These are phyloP conservation scores for Ilyonectria destructans DNA, from an alignment of 2,329 filamentous ascomycete species.

Conservation along the genomic window DNA sequence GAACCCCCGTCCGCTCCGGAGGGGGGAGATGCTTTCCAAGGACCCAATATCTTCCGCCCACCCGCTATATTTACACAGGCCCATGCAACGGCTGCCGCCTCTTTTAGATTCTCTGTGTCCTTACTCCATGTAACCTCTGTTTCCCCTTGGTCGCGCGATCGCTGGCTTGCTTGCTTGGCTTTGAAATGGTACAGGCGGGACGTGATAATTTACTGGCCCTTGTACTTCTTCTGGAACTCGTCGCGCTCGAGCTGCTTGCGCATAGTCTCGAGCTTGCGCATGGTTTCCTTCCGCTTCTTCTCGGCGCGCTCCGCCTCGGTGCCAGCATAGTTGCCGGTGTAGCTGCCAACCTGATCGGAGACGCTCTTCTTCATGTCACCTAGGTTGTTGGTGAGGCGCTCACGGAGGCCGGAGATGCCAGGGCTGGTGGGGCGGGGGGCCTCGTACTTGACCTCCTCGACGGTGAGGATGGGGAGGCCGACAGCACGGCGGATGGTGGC, in stretches of 20 bases:
- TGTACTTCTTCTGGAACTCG: slow-evolving; percentile 61
- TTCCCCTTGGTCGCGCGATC: background rate
- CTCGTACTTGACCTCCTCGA: slow-evolving; percentile 53
- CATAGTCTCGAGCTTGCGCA: slow-evolving; percentile 56
- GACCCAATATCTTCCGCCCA: slow-evolving; percentile 6
- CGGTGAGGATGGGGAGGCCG: slow-evolving; percentile 56
- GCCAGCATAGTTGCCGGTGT: slow-evolving; percentile 54
- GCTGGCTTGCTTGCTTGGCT: background rate
- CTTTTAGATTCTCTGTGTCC: slow-evolving; percentile 5
- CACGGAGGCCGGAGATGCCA: slow-evolving; percentile 48
- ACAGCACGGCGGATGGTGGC: slow-evolving; percentile 56
- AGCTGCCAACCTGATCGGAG: slow-evolving; percentile 52
- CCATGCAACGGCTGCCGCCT: slow-evolving; percentile 16
- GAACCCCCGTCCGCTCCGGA: background rate
- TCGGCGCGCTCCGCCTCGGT: slow-evolving; percentile 55
- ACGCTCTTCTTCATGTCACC: slow-evolving; percentile 58
- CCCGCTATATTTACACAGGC: slow-evolving; percentile 34
- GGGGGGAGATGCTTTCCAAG: slow-evolving; percentile 11
- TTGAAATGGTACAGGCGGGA: background rate
- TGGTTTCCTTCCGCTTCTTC: slow-evolving; percentile 54
- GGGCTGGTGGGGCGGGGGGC: slow-evolving; percentile 51
- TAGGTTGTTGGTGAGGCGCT: slow-evolving; percentile 54
- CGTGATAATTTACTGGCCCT: slow-evolving; percentile 41
- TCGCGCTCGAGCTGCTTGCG: slow-evolving; percentile 56
- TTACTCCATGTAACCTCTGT: slow-evolving; percentile 2